Evolutionary conservation across 2,329 filamentous ascomycete genomes (phyloP), one percentile per base, ranked within the genome.

Genomic region (Fusarium sacchari): DNA sequence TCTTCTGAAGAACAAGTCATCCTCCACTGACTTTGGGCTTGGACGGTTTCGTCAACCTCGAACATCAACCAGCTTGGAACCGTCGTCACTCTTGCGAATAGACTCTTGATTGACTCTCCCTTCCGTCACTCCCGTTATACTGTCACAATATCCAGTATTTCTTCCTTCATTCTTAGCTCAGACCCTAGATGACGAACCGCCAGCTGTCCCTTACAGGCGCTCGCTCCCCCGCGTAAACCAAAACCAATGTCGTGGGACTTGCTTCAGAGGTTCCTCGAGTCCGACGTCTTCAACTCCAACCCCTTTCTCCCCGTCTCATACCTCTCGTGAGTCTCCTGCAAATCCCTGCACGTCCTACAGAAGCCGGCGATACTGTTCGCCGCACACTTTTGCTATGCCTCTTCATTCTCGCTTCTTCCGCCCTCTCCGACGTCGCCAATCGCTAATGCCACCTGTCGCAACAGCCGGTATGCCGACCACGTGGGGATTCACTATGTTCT

Each of bases 221-320:
- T 78, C 64, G 77, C 77, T 77, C 71, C 79, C 77, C 79, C 78
- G 78, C 82, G 79, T 81, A 79, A 79, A 77, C 77, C 83, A 86
- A 92, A 79, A 77, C 77, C 83, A 86, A 92, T 92, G 91, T 93
- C 91, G 86, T 96, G 93, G 93, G 93, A 95, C 87, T 88, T 96
- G 86, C 89, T 96, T 82, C 93, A 94, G 88, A 91, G 94, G 84
- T 95, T 96, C 90, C 91, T 96, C 87, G 93, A 96, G 89, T 95
- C 93, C 86, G 94, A 96, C 88, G 93, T 96, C 87, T 96, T 96
- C 88, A 96, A 95, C 87, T 92, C 93, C 85, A 92, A 96, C 84
- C 93, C 94, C 73, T 96, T 95, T 83, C 91, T 96, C 83, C 93
- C 93, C 71, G 94, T 96, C 81, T 94, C 93, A 75, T 96, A 96